Percentiles rank a stretch among this genome's conserved stretches.
Evolutionary conservation across 306 rosid genomes (phyloP).

Genomic region (Glycine soja): DNA sequence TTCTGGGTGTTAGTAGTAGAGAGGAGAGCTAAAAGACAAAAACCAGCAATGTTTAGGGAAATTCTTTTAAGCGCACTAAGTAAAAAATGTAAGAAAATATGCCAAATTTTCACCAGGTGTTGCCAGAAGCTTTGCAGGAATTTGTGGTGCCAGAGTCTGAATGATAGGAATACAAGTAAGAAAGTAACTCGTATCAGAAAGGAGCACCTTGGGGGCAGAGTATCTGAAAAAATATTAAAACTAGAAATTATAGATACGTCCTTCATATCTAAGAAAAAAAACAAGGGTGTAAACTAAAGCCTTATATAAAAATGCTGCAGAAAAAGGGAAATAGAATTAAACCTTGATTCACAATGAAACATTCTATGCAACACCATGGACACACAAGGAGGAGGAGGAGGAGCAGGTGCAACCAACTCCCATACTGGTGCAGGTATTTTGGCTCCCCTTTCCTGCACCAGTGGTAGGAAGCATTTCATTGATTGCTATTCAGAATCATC

Average conservation of each 20-base stretch:
- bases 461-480: conserved; percentile 52
- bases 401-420: conserved; percentile 48
- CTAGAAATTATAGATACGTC: not conserved
- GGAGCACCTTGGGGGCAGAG: conserved; percentile 8
- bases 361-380: conserved; percentile 37
- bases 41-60: not conserved
- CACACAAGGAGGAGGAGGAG: conserved; percentile 35
- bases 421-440: conserved; percentile 54
- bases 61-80: not conserved
- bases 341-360: conserved; percentile 46
- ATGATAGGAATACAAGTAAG: not conserved
- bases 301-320: not conserved
- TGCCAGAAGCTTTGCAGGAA: conserved; percentile 21
- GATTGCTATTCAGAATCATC: conserved; percentile 68
- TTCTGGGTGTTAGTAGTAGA: conserved; percentile 15
- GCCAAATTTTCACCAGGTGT: conserved; percentile 35
- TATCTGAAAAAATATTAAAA: conserved; percentile 44
- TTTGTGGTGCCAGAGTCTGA: not conserved
- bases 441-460: conserved; percentile 61
- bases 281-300: not conserved
- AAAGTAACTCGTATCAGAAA: conserved; percentile 25
- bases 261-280: not conserved
- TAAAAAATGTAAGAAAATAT: not conserved
- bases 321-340: not conserved
- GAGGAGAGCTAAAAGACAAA: conserved; percentile 34